phyloP scores from a whole-genome alignment of 148 eudicot genomes.

The Camellia lanceoleosa region DNA sequence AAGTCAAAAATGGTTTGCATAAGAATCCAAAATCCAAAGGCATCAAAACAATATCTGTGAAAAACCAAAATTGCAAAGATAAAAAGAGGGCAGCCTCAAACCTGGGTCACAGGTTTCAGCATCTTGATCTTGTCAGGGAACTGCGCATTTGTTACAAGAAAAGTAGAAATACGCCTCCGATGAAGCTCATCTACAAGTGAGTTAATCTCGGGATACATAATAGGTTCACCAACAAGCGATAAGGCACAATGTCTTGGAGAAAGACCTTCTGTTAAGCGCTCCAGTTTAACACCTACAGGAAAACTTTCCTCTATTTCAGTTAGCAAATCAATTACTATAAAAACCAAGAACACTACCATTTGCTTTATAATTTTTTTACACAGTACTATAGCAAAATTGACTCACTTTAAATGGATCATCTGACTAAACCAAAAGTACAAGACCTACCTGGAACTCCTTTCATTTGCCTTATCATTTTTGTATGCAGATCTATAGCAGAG shows the following conservation, averaged over 20 bases:
- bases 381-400: not conserved
- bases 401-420: not conserved
- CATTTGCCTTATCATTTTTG: slow-evolving; percentile 98
- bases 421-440: slow-evolving; percentile 4
- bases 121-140: slow-evolving; percentile 84
- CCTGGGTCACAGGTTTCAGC: slow-evolving; percentile 91
- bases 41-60: not conserved
- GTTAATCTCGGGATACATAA: slow-evolving; percentile 96
- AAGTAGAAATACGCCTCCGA: slow-evolving; percentile 83
- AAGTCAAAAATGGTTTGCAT: not conserved
- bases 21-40: not conserved
- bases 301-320: slow-evolving; percentile 10
- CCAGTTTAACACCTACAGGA: slow-evolving; percentile 64
- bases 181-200: slow-evolving; percentile 87
- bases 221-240: slow-evolving; percentile 98
- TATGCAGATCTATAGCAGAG: slow-evolving; percentile 83
- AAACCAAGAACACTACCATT: not conserved
- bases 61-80: not conserved
- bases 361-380: not conserved
- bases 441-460: slow-evolving; percentile 93
- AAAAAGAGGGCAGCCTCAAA: slow-evolving; percentile 13
- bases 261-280: slow-evolving; percentile 85
- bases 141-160: slow-evolving; percentile 98
- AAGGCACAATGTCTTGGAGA: slow-evolving; percentile 96
- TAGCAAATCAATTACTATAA: not conserved